phyloP scores from a whole-genome alignment of 441 rosid genomes.

The Erodium texanum region DNA sequence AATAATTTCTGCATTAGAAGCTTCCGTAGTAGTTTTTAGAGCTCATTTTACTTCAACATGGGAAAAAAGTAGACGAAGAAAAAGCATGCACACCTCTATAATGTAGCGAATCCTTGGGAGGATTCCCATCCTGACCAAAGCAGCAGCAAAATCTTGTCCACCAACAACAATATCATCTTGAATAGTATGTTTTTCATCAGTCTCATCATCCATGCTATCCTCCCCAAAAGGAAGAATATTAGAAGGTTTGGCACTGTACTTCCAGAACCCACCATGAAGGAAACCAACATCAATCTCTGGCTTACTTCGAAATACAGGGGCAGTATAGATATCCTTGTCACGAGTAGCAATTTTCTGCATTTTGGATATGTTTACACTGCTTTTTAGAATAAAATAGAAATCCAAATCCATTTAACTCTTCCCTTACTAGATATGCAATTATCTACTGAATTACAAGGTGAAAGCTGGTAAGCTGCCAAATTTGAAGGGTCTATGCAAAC shows the following conservation, averaged over 20 bases:
- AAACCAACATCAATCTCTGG: constrained; percentile 68
- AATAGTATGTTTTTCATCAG: constrained; percentile 57
- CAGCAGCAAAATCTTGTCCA: constrained; percentile 89
- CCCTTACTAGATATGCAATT: not conserved
- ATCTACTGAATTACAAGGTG: not conserved
- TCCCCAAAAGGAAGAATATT: constrained; percentile 44
- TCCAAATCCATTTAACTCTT: not conserved
- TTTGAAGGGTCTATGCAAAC: not conserved
- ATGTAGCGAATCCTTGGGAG: constrained; percentile 61
- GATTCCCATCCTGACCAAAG: constrained; percentile 84
- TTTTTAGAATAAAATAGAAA: constrained; percentile 10
- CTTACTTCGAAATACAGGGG: constrained; percentile 76
- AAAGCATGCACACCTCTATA: constrained; percentile 50
- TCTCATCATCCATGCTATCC: constrained; percentile 41
- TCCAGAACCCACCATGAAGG: constrained; percentile 83
- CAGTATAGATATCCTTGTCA: constrained; percentile 44
- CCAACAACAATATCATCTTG: constrained; percentile 78
- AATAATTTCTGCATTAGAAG: not conserved
- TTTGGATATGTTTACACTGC: constrained; percentile 11
- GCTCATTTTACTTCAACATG: constrained; percentile 3
- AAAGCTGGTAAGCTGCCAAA: not conserved
- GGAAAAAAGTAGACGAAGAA: not conserved
- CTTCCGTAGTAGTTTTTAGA: constrained; percentile 4
- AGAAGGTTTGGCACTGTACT: constrained; percentile 80
- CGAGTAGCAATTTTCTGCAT: constrained; percentile 43